These are phyloP conservation scores for Oemleria cerasiformis DNA, from an alignment of 306 rosid genomes.

Conservation along the genomic window DNA sequence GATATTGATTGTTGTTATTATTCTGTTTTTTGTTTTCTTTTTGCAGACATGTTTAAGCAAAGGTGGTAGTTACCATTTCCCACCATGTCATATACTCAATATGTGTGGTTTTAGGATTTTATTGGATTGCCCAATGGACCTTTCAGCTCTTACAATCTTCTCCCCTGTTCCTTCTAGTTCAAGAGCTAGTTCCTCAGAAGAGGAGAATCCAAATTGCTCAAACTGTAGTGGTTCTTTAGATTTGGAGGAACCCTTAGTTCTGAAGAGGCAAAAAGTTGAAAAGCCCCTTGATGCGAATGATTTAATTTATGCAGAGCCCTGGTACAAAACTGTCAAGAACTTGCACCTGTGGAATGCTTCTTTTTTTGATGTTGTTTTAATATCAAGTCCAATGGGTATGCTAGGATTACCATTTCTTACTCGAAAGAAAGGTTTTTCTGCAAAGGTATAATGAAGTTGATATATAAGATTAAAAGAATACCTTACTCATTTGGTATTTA, in stretches of 20 bases:
- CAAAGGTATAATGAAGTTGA: conserved; percentile 43
- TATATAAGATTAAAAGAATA: neutral
- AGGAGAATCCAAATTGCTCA: conserved; percentile 20
- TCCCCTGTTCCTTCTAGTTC: conserved; percentile 60
- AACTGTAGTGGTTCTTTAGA: conserved; percentile 17
- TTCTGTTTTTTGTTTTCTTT: neutral
- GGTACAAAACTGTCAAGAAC: conserved; percentile 55
- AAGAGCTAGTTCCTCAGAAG: conserved; percentile 17
- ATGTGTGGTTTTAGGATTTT: conserved; percentile 71
- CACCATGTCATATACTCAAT: conserved; percentile 74
- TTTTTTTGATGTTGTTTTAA: conserved; percentile 65
- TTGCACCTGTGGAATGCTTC: conserved; percentile 63
- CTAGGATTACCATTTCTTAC: conserved; percentile 80
- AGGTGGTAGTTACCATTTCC: conserved; percentile 70
- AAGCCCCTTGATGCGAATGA: conserved; percentile 38
- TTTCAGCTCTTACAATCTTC: conserved; percentile 67
- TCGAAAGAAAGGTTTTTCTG: conserved; percentile 55
- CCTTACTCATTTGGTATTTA: neutral
- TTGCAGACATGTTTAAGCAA: conserved; percentile 67
- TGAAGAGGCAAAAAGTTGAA: conserved; percentile 47
- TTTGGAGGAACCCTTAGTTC: conserved; percentile 23
- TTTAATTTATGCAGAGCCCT: conserved; percentile 51
- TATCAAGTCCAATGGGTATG: conserved; percentile 89
- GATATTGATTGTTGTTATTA: neutral
- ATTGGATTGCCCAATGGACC: conserved; percentile 80